These are phyloP conservation scores for Ceratocystis huliohia DNA, from an alignment of 2,329 filamentous ascomycete genomes.

Conservation along the genomic window DNA sequence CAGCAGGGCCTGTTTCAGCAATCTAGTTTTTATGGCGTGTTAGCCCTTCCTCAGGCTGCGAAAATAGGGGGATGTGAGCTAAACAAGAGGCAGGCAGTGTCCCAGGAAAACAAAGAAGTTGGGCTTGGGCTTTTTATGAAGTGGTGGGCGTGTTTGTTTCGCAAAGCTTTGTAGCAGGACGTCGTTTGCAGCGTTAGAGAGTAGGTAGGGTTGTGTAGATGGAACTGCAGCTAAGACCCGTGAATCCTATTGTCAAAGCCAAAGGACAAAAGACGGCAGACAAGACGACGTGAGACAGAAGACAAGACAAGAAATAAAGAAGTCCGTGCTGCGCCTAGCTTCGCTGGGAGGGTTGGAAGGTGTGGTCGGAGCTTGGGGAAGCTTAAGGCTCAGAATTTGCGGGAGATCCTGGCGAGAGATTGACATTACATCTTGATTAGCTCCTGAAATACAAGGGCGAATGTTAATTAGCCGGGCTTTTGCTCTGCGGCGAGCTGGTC, in stretches of 20 bases:
- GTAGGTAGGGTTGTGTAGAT: neutral
- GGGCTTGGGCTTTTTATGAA: too few relatives aligned
- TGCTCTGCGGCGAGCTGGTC: too few relatives aligned
- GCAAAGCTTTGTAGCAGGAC: neutral
- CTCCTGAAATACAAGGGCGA: neutral
- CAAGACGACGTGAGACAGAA: neutral
- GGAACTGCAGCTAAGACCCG: neutral
- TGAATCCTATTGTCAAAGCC: neutral
- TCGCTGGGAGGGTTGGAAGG: neutral
- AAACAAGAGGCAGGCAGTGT: neutral
- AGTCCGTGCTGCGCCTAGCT: neutral
- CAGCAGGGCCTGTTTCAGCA: slow-evolving; percentile 1
- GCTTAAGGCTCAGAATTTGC: too few relatives aligned
- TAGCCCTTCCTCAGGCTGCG: neutral
- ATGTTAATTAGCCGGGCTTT: neutral
- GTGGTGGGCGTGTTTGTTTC: too few relatives aligned
- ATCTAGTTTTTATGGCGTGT: neutral
- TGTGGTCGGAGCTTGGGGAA: neutral
- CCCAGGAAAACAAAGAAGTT: neutral
- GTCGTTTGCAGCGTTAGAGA: neutral
- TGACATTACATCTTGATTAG: neutral
- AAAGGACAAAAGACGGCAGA: neutral
- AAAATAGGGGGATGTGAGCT: neutral
- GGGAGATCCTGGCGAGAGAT: too few relatives aligned
- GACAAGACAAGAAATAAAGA: neutral